phyloP scores from a whole-genome alignment of 2,329 filamentous ascomycete species.

The Neoscytalidium dimidiatum region DNA sequence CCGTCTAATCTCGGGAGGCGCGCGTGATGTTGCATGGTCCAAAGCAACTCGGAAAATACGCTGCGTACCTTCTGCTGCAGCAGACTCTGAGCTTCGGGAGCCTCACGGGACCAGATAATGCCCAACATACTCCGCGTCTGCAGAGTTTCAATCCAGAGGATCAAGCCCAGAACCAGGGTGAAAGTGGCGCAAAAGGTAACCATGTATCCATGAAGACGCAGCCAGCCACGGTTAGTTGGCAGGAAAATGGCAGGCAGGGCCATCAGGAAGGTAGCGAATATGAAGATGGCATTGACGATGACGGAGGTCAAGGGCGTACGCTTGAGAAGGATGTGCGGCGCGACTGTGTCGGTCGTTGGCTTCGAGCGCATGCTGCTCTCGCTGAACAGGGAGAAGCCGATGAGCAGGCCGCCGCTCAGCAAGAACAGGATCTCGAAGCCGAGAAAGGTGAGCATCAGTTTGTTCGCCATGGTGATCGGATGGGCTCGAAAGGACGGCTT shows the following conservation, averaged over 20 bases:
- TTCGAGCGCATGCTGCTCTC: constrained; percentile 37
- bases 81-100: constrained; percentile 61
- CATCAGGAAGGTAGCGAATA: constrained; percentile 68
- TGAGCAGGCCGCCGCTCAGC: constrained; percentile 51
- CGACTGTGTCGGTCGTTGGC: constrained; percentile 51
- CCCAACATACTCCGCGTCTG: constrained; percentile 64
- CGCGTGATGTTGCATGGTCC: background rate
- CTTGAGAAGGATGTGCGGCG: constrained; percentile 53
- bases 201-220: constrained; percentile 70
- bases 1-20: background rate
- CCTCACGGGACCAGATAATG: constrained; percentile 62
- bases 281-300: constrained; percentile 70
- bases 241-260: constrained; percentile 71
- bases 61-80: constrained; percentile 67
- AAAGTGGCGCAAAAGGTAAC: constrained; percentile 67
- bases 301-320: constrained; percentile 62
- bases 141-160: constrained; percentile 71
- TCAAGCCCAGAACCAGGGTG: constrained; percentile 60
- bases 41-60: background rate
- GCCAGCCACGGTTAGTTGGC: constrained; percentile 65
- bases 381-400: constrained; percentile 56
- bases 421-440: constrained; percentile 55
- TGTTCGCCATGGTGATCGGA: constrained; percentile 45
- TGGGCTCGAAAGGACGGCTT: background rate
- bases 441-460: constrained; percentile 55